Conservation (phyloP, 202 grass and related monocot genomes). For the Schoenoplectus triqueter region DNA sequence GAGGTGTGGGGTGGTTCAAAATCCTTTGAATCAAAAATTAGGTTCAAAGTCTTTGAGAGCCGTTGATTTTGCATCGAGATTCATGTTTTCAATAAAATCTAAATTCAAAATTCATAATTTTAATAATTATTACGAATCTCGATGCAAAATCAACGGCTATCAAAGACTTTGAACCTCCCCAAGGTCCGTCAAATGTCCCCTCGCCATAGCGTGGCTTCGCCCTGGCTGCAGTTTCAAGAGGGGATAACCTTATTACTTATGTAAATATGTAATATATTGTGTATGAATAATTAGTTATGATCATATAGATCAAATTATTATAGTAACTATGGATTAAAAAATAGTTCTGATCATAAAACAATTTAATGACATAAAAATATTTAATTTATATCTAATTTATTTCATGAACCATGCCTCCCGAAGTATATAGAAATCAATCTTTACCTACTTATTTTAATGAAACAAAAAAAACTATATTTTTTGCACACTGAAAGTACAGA, state of each 20-base stretch:
- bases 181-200: too few relatives aligned
- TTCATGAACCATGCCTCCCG: not conserved
- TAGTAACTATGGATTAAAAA: not conserved
- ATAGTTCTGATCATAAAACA: not conserved
- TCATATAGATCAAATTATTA: not conserved
- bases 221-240: not conserved
- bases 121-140: too few relatives aligned
- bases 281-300: not conserved
- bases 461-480: not conserved
- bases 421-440: not conserved
- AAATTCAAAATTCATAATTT: too few relatives aligned
- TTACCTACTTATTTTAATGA: not conserved
- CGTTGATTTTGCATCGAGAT: too few relatives aligned
- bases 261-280: not conserved
- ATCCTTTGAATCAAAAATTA: too few relatives aligned
- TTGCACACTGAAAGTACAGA: slow-evolving; percentile 24
- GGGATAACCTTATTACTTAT: not conserved
- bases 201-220: too few relatives aligned
- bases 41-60: too few relatives aligned
- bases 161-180: too few relatives aligned
- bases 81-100: too few relatives aligned
- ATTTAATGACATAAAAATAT: not conserved
- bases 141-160: not conserved
- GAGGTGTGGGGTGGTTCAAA: too few relatives aligned
- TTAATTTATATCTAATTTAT: not conserved